phyloP scores from a whole-genome alignment of 768 basidiomycete species.

The Daedaleopsis nitida region DNA sequence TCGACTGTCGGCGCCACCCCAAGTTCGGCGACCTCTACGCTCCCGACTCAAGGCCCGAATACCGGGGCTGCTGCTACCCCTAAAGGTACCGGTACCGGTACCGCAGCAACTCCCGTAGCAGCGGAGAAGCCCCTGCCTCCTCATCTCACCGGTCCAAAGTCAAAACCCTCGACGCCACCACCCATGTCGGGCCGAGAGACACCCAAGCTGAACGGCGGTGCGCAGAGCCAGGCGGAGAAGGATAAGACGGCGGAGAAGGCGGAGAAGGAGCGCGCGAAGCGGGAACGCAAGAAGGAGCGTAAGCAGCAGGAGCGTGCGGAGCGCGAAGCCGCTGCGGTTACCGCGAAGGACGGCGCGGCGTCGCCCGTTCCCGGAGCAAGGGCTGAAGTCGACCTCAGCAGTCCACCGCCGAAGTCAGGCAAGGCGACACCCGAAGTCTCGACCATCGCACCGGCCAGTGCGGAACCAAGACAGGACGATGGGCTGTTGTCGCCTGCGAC shows the following conservation, averaged over 20 bases:
- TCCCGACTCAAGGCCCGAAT: conserved; percentile 44
- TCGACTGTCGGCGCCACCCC: conserved; percentile 59
- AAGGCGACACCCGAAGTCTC: conserved; percentile 39
- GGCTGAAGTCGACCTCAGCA: conserved; percentile 17
- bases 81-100: conserved; percentile 16
- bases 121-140: conserved; percentile 38
- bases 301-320: conserved; percentile 56
- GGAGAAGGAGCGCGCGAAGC: conserved; percentile 59
- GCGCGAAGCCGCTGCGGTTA: conserved; percentile 39
- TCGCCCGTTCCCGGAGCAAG: conserved; percentile 20
- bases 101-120: conserved; percentile 25
- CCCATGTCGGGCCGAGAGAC: conserved; percentile 34
- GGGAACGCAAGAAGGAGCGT: conserved; percentile 64
- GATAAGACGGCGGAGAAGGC: conserved; percentile 53
- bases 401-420: conserved; percentile 35
- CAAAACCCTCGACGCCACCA: conserved; percentile 29
- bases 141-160: conserved; percentile 29
- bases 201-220: conserved; percentile 44
- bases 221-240: conserved; percentile 24
- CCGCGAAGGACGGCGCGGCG: conserved; percentile 35
- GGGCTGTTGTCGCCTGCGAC: conserved; percentile 34
- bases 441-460: conserved; percentile 1
- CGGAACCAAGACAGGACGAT: conserved; percentile 21
- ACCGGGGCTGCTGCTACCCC: conserved; percentile 38
- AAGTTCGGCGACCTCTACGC: conserved; percentile 53